Base-by-base conservation (phyloP, 306 rosid genomes). In the Cyclanthera cordifolia region DNA sequence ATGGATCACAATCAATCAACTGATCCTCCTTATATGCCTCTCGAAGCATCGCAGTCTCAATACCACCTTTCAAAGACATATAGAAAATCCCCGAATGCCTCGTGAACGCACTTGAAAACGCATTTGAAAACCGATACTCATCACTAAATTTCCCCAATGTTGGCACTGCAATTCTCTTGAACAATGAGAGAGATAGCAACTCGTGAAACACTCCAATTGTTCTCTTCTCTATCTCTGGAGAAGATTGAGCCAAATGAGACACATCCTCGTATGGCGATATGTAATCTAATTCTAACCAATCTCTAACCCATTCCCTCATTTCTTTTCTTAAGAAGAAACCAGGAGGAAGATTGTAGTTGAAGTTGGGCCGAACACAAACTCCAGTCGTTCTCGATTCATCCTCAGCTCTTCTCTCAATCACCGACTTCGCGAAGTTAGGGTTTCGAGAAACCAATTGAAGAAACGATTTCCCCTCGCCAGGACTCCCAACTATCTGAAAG, bases 241-340 rank as follows among this genome's bases (percentile, higher is more conserved):
- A 86, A 4, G 85, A 77, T 70, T 90, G 96, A 52, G 84, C 87
- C 70, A 93, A 79, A 73, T 76, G 75, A 0, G 84, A 79, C 32
- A 73, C 87, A 67, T 90, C 90, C 67, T 76, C 86, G 55, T 87
- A 93, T 0, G 95, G 96, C 0, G 96, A 93, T 0, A 87, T 30
- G 43, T 86, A 86, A 49, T 85, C 88, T 68, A 93, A 83, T 79
- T 93, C 99, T 82, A 90, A 34, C 91, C 95, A 93, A 77, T 90
- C 99, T 87, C 95, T 86, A 13, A 83, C 75, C 95, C 99, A 88
- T 73, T 90, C 96, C 78, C 91, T 83, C 96, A 93, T 93, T 71
- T 87, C 91, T 78, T 85, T 88, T 81, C 59, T 90, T 82, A 90
- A 80, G 82, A 82, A 72, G 79, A 79, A 82, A 43, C 99, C 96